Evolutionary conservation across 768 basidiomycete species (phyloP), one percentile per base, ranked within the genome.

Genomic region (Amyloporia xantha): DNA sequence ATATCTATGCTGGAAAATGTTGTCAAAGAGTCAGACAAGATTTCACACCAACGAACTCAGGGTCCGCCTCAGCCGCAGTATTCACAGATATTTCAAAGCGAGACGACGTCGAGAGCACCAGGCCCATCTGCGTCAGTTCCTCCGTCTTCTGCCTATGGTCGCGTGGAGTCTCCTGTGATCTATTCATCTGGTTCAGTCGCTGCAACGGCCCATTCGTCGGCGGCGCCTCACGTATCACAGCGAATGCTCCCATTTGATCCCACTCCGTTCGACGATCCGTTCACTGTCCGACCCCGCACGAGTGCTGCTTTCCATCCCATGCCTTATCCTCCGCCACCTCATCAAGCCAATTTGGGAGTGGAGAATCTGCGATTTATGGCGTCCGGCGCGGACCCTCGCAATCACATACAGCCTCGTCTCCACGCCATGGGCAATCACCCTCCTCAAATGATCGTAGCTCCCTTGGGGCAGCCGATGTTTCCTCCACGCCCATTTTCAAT

Each of bases 1-100:
- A 70, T 84, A 21, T 85, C 85, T 2, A 69, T 89, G 51, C 68
- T 87, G 10, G 85, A 89, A 61, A 71, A 77, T 12, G 79, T 88
- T 28, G 84, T 81, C 0, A 79, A 82, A 57, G 86, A 90, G 62
- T 86, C 87, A 4, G 82, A 81, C 5, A 73, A 75, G 51, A 74
- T 82, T 72, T 73, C 78, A 44, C 40, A 13, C 24, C 25, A 19
- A 17, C 28, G 50, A 3, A 17, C 17, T 13, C 23, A 39, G 13
- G 21, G 20, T 3, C 37, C 46, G 5, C 25, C 46, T 10, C n/a
- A 21, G 10, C 30, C 28, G 3, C 21, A 43, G 67, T 59, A 49
- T 61, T 66, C 49, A 55, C 51, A 46, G 4, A 39, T 48, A 38
- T 46, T 35, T 12, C 45, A 40, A 41, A 39, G 6, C 19, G 38